Evolutionary conservation across 441 rosid genomes (phyloP).

Genomic region (Erysimum cheiri): DNA sequence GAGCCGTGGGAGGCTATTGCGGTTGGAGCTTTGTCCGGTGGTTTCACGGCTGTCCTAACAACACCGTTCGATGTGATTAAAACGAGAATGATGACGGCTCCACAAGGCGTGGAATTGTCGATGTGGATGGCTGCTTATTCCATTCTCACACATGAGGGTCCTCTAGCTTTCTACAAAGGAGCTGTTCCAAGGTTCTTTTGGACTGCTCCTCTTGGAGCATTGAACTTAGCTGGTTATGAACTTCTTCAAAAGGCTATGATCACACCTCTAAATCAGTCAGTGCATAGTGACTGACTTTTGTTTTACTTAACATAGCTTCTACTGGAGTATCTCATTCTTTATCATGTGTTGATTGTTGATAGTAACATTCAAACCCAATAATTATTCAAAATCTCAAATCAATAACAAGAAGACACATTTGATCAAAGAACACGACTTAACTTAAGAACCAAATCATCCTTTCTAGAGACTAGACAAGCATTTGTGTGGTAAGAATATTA

Average conservation of each 20-base stretch:
- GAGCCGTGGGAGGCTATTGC: constrained; percentile 85
- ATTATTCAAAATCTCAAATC: neutral
- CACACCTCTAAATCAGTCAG: constrained; percentile 39
- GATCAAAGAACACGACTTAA: neutral
- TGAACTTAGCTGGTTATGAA: constrained; percentile 96
- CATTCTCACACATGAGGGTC: constrained; percentile 74
- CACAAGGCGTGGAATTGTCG: constrained; percentile 67
- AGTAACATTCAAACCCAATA: neutral
- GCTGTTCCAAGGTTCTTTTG: constrained; percentile 92
- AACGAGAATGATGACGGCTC: constrained; percentile 96
- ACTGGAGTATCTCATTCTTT: neutral
- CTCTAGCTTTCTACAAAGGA: constrained; percentile 87
- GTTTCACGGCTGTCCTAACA: constrained; percentile 84
- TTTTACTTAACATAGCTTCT: neutral
- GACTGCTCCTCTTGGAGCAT: constrained; percentile 97
- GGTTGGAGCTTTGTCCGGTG: constrained; percentile 93
- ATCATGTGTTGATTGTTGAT: constrained; percentile 8
- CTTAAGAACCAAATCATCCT: neutral
- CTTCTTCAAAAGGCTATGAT: constrained; percentile 78
- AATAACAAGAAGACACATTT: neutral
- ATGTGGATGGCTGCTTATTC: constrained; percentile 78
- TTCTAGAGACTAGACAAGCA: neutral
- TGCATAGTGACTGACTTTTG: constrained; percentile 26
- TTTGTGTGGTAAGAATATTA: neutral
- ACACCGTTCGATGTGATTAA: constrained; percentile 96